Percentiles rank a stretch among this genome's conserved stretches.
phyloP scores from a whole-genome alignment of 2,329 filamentous ascomycete genomes.

The Xylariaceae sp. region DNA sequence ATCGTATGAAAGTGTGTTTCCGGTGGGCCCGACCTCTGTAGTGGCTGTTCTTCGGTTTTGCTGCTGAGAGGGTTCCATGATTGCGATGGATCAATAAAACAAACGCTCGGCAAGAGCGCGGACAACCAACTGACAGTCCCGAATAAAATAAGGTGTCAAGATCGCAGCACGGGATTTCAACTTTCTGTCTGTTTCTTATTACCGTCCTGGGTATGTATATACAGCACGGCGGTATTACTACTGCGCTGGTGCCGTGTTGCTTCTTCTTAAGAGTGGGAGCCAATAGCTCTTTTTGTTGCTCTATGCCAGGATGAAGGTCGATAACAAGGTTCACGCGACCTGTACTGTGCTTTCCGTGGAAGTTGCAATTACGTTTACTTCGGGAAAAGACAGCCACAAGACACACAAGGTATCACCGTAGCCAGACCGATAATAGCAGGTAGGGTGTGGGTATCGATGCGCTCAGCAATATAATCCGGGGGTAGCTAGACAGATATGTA shows the following conservation, averaged over 20 bases:
- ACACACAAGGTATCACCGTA: constrained; percentile 15
- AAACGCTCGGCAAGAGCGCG: constrained; percentile 5
- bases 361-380: constrained; percentile 1
- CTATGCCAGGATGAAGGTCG: too few relatives aligned
- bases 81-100: constrained; percentile 3
- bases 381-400: constrained; percentile 7
- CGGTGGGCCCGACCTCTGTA: constrained; percentile 13
- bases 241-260: too few relatives aligned
- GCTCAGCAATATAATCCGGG: background rate
- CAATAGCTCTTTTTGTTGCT: too few relatives aligned
- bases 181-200: too few relatives aligned
- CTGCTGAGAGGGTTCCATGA: constrained; percentile 55
- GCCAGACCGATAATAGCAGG: constrained; percentile 3
- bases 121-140: constrained; percentile 4
- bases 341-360: constrained; percentile 9
- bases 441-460: constrained; percentile 14
- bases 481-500: too few relatives aligned
- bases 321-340: constrained; percentile 9
- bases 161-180: too few relatives aligned
- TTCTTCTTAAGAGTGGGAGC: too few relatives aligned
- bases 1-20: constrained; percentile 53
- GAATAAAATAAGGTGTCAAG: too few relatives aligned
- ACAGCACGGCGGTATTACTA: too few relatives aligned
- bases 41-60: constrained; percentile 38
- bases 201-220: too few relatives aligned